phyloP scores from a whole-genome alignment of 73 alveolate species.

The Blepharisma stoltei region DNA sequence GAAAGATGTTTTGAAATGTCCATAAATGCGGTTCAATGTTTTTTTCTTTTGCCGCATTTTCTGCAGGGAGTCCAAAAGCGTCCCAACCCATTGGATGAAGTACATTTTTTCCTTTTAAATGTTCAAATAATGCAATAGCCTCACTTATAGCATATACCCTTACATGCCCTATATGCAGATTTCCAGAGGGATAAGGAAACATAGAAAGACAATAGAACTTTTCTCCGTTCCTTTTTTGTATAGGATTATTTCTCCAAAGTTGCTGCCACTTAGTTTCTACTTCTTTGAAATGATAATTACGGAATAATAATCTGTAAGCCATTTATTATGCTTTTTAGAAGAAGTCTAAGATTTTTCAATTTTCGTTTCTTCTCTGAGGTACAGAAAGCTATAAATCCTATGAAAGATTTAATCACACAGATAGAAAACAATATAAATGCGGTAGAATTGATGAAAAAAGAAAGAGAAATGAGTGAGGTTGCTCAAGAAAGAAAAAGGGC shows the following conservation, averaged over 20 bases:
- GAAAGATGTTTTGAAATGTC: constrained; percentile 50
- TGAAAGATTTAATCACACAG: too few species aligned
- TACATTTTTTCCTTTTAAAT: constrained; percentile 45
- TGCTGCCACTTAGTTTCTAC: constrained; percentile 31
- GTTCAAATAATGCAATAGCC: constrained; percentile 46
- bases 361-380: too few species aligned
- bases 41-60: constrained; percentile 62
- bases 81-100: constrained; percentile 83
- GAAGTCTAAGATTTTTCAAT: too few species aligned
- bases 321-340: too few species aligned
- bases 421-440: too few species aligned
- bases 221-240: neutral
- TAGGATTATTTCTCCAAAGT: neutral
- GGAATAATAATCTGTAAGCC: too few species aligned
- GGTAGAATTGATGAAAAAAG: too few species aligned
- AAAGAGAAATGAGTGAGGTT: too few species aligned
- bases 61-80: constrained; percentile 77
- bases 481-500: too few species aligned
- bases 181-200: constrained; percentile 75
- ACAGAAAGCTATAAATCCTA: too few species aligned
- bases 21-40: constrained; percentile 45
- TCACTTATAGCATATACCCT: constrained; percentile 62
- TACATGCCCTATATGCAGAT: constrained; percentile 69
- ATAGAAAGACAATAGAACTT: constrained; percentile 51
- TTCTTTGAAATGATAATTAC: constrained; percentile 7